Conservation (phyloP, 306 rosid species). For the Dalbergia oliveri region DNA sequence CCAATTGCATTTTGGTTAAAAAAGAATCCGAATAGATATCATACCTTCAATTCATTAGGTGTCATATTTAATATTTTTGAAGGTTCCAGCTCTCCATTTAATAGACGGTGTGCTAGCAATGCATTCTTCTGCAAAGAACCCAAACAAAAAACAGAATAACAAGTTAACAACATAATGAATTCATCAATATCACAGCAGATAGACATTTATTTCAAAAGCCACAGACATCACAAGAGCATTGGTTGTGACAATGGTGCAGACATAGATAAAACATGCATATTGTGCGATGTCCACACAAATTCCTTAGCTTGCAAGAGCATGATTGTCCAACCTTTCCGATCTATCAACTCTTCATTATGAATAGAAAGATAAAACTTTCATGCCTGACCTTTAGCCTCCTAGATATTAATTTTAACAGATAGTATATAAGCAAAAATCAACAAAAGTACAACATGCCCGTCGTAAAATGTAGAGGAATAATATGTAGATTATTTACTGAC, state of each 20-base stretch:
- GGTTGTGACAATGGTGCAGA: not conserved
- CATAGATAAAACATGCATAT: not conserved
- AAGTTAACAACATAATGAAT: slow-evolving; percentile 9
- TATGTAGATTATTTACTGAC: not conserved
- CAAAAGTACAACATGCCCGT: not conserved
- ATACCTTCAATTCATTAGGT: slow-evolving; percentile 91
- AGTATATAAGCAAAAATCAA: slow-evolving; percentile 20
- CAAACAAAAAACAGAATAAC: not conserved
- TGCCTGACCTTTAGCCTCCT: slow-evolving; percentile 21
- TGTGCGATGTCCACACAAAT: too few relatives aligned
- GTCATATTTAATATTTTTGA: slow-evolving; percentile 84
- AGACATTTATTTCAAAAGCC: slow-evolving; percentile 32
- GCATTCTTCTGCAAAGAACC: slow-evolving; percentile 64
- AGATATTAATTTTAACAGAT: slow-evolving; percentile 15
- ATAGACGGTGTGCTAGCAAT: slow-evolving; percentile 70
- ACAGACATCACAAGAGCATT: slow-evolving; percentile 19
- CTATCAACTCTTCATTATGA: too few relatives aligned
- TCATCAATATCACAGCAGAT: slow-evolving; percentile 18
- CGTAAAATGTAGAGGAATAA: slow-evolving; percentile 19
- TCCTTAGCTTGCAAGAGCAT: too few relatives aligned
- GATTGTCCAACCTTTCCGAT: too few relatives aligned
- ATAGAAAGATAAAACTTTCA: not conserved
- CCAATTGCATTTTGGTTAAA: not conserved
- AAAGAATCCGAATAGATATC: slow-evolving; percentile 21
- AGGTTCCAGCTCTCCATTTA: slow-evolving; percentile 89